A percentile compares a stretch with the other conserved stretches of the same genome.
phyloP scores from a whole-genome alignment of 2,329 filamentous ascomycete genomes.

The Chrysoporthe deuterocubensis region DNA sequence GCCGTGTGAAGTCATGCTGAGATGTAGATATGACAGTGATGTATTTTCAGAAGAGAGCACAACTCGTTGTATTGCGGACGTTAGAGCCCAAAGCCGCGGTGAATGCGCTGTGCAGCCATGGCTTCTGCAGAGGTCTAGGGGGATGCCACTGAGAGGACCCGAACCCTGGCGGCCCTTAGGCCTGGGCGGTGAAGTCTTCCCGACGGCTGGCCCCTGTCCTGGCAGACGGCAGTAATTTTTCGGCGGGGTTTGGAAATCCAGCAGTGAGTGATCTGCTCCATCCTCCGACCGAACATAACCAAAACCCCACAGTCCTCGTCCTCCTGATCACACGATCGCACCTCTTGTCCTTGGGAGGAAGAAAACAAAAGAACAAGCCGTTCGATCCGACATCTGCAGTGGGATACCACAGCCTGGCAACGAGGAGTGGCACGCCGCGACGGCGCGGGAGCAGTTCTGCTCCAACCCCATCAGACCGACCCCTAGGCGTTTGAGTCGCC shows the following conservation, averaged over 20 bases:
- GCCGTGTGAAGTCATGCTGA: not conserved
- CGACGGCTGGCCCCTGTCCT: not conserved
- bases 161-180: not conserved
- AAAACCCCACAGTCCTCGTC: not conserved
- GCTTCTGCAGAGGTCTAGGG: not conserved
- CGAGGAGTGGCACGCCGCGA: not conserved
- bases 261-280: slow-evolving; percentile 3
- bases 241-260: slow-evolving; percentile 10
- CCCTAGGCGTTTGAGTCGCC: not conserved
- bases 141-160: not conserved
- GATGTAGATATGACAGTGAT: not conserved
- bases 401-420: not conserved
- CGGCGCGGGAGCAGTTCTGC: slow-evolving; percentile 4
- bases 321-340: not conserved
- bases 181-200: slow-evolving; percentile 6
- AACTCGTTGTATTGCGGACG: not conserved
- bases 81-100: not conserved
- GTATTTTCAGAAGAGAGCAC: not conserved
- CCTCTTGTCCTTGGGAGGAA: not conserved
- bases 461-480: not conserved
- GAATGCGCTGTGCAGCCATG: not conserved
- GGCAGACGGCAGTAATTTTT: slow-evolving; percentile 15
- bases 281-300: not conserved
- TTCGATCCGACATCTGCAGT: not conserved
- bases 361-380: too few species aligned